Conservation (phyloP, 2,329 filamentous ascomycete species). For the Ophiostoma perfectum region DNA sequence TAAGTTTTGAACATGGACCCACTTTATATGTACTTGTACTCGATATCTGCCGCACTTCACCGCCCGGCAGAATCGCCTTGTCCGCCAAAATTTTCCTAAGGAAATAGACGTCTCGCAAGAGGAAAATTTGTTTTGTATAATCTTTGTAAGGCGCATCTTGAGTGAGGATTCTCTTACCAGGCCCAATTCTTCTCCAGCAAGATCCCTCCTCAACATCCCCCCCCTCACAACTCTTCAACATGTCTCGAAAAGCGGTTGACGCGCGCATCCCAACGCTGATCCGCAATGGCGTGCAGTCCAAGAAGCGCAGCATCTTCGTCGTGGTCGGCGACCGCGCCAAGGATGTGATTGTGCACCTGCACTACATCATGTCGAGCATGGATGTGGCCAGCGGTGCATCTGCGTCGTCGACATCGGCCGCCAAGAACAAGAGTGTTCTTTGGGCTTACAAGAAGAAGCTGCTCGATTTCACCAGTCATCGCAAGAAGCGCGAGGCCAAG, state of each 20-base stretch:
- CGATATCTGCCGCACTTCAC: constrained; percentile 18
- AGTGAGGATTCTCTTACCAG: background rate
- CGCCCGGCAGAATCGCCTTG: constrained; percentile 27
- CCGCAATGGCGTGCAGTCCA: constrained; percentile 85
- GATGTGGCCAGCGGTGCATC: constrained; percentile 20
- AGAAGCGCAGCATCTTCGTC: constrained; percentile 97
- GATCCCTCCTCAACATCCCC: background rate
- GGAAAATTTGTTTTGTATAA: constrained; percentile 10
- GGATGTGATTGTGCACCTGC: constrained; percentile 88
- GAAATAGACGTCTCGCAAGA: background rate
- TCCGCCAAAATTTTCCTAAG: constrained; percentile 26
- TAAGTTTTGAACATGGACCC: no score
- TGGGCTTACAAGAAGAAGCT: constrained; percentile 99
- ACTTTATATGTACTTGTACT: no score
- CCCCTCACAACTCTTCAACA: constrained; percentile 33
- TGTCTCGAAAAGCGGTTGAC: constrained; percentile 63
- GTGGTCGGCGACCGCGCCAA: constrained; percentile 91
- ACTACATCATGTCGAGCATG: constrained; percentile 85
- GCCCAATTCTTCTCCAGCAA: background rate
- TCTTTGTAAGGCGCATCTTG: constrained; percentile 7
- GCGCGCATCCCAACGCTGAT: constrained; percentile 87
- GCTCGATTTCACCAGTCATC: constrained; percentile 88
- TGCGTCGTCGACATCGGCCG: constrained; percentile 44
- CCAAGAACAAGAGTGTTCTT: constrained; percentile 90
- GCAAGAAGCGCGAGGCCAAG: constrained; percentile 96